Base-by-base conservation (phyloP, 352 stramenopile genomes). In the Phytophthora aleatoria region DNA sequence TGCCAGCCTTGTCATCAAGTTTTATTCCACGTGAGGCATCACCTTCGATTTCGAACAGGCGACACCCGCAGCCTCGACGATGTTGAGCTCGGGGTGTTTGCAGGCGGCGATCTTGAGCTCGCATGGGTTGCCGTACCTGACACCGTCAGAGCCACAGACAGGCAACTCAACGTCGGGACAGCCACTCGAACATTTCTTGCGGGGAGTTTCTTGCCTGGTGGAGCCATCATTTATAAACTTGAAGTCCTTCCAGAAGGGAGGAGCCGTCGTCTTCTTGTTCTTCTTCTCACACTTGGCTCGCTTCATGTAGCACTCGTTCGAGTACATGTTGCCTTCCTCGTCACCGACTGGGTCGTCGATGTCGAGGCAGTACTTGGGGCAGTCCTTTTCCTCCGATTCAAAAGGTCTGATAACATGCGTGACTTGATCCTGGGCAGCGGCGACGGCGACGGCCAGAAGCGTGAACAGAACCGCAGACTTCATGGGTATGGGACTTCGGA, bases 301-400 rank as follows among this genome's bases (percentile, higher is more conserved):
- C 52, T 50, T 50, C 52, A 50, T 59, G 39, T 50, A 50, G 52
- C 52, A 59, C 45, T 59, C 41, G n/a, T 59, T 59, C n/a, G 38
- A 16, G n/a, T 59, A 50, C 27, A 16, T 35, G 28, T 50, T 59
- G 39, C 39, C 52, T 13, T 50, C n/a, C 1, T 50, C 52, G 6
- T 59, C 52, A 3, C 41, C 27, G 9, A 59, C 52, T 4, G 28
- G 52, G 5, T 50, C 30, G n/a, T 50, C 16, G 10, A 38, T 38
- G 33, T 38, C 33, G 8, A 38, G 33, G 8, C 33, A 38, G 33
- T 38, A 38, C 33, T 38, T 38, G 33, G 33, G 33, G 10, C 33
- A 38, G 33, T 38, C 33, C 33, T 38, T 38, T 2, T 38, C 33
- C 33, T 38, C 33, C 33, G 33, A 12, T 38, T 12, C 8, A 4